Evolutionary conservation across 768 basidiomycete species (phyloP), one percentile per base, ranked within the genome.

Genomic region (Cystobasidium onofrii): DNA sequence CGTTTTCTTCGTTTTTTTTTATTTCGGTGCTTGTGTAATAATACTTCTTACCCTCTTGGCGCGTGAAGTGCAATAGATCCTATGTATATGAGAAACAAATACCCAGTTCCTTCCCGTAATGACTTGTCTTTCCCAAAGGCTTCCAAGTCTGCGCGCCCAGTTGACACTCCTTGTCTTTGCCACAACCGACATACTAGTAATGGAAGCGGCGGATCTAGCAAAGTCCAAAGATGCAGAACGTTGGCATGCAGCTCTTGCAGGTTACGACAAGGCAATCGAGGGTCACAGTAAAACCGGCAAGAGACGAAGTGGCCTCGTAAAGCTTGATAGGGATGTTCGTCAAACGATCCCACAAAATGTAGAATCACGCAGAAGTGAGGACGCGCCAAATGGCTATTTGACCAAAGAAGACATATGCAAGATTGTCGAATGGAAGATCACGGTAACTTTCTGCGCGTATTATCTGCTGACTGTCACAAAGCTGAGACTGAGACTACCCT

Each of bases 361-460:
- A 18, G 2, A 12, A 1, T n/a, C 52, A 36, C 75, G 75, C 25
- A 15, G 4, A 1, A 27, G 34, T 34, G 23, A 64, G 15, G 57
- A 64, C n/a, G 43, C 20, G 29, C 52, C 44, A 3, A 7, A 25
- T 15, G 69, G 71, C 0, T 54, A 25, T 1, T 31, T 76, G 34
- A 46, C 50, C n/a, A 33, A 44, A 18, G 70, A 63, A 4, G 73
- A 77, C 29, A 44, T 77, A 10, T 73, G 64, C 17, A 27, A 41
- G 25, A 43, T 77, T 12, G 75, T 77, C 60, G 52, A 73, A 29
- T 77, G 76, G 76, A 77, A 77, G 65, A 36, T 77, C 6, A 67
- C 76, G 1, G 76, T 77, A 52, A 50, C 57, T 62, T 31, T 13
- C 25, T 31, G 1, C 27, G n/a, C n/a, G n/a, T n/a, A 39, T 39